Evolutionary conservation across 75 land plant species (phyloP).

Genomic region (Sequoia sempervirens): DNA sequence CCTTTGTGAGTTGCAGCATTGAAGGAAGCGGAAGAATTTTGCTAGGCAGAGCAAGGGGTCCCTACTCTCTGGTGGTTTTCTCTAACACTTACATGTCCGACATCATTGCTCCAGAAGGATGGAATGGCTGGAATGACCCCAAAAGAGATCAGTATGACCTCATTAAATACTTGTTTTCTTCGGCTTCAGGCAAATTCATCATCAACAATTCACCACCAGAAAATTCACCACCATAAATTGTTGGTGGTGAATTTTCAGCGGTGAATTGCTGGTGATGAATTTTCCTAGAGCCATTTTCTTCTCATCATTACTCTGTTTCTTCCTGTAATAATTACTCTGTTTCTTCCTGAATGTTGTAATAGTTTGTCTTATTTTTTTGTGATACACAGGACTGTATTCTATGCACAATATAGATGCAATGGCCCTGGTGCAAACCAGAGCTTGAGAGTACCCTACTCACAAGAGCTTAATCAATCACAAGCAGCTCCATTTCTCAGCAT

Average conservation of each 20-base stretch:
- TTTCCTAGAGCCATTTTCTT: no score
- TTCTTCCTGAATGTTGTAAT: background rate
- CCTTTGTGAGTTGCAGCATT: slow-evolving; percentile 64
- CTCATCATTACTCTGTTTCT: no score
- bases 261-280: no score
- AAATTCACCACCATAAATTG: no score
- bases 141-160: slow-evolving; percentile 55
- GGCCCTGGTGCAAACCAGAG: slow-evolving; percentile 67
- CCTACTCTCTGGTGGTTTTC: slow-evolving; percentile 68
- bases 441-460: slow-evolving; percentile 55
- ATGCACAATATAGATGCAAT: slow-evolving; percentile 75
- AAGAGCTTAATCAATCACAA: slow-evolving; percentile 47
- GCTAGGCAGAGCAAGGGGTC: slow-evolving; percentile 88
- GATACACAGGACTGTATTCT: slow-evolving; percentile 54
- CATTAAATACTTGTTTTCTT: background rate
- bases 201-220: no score
- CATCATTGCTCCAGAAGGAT: slow-evolving; percentile 74
- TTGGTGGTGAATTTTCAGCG: no score
- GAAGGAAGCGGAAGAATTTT: slow-evolving; percentile 74
- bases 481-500: slow-evolving; percentile 36
- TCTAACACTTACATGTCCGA: slow-evolving; percentile 58
- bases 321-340: background rate
- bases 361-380: background rate
- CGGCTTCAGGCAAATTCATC: no score
- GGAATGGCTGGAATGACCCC: slow-evolving; percentile 80